These are phyloP conservation scores for barley (Hordeum vulgare) DNA, from an alignment of 176 grass and related monocot species.

Conservation along the genomic window DNA sequence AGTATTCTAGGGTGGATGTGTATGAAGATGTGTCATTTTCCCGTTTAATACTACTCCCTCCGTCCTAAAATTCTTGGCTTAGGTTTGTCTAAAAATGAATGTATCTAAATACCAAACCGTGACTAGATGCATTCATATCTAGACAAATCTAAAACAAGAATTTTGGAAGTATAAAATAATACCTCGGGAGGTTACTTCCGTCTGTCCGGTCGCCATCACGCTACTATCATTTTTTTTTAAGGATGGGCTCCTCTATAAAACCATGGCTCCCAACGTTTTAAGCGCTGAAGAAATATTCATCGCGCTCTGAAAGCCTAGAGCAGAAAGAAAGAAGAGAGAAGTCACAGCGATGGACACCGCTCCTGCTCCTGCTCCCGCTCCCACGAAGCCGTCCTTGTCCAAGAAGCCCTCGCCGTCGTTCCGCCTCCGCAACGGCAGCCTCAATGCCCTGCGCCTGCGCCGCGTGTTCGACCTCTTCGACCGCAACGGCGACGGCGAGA, in stretches of 20 bases:
- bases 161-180: too few relatives aligned
- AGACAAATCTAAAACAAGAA: too few relatives aligned
- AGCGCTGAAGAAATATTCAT: background rate
- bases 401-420: conserved; percentile 70
- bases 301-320: background rate
- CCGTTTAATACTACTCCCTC: too few relatives aligned
- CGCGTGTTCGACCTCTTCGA: conserved; percentile 97
- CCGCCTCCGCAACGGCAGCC: conserved; percentile 91
- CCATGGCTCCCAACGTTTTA: background rate
- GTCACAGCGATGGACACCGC: conserved; percentile 15
- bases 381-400: conserved; percentile 31
- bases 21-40: too few relatives aligned
- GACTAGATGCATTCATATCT: too few relatives aligned
- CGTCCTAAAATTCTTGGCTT: too few relatives aligned
- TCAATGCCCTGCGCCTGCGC: conserved; percentile 77
- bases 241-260: conserved; percentile 6
- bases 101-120: too few relatives aligned
- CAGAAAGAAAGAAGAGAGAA: background rate
- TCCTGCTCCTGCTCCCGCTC: background rate
- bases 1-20: too few relatives aligned
- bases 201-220: too few relatives aligned
- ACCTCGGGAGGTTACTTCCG: background rate
- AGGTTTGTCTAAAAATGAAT: too few relatives aligned
- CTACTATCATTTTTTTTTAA: background rate
- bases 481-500: conserved; percentile 87